These are phyloP conservation scores for Penicillium italicum DNA, from an alignment of 2,329 filamentous ascomycete genomes.

Conservation along the genomic window DNA sequence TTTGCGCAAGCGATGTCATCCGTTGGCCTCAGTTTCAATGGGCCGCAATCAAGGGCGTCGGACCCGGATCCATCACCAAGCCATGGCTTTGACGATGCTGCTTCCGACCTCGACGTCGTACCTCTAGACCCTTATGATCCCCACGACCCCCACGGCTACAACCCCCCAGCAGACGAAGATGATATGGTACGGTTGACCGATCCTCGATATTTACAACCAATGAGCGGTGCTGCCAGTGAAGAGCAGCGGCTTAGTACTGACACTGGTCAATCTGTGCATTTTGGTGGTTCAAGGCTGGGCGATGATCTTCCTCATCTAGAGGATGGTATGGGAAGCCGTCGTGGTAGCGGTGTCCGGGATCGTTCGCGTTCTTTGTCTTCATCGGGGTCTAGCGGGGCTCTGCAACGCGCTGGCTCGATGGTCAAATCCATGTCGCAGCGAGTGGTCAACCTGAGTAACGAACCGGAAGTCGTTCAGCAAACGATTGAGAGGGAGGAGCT, in stretches of 20 bases:
- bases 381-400: conserved; percentile 58
- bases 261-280: conserved; percentile 54
- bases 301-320: conserved; percentile 62
- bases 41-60: conserved; percentile 16
- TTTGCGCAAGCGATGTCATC: conserved; percentile 44
- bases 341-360: conserved; percentile 49
- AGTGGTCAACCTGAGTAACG: conserved; percentile 95
- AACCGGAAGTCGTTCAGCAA: conserved; percentile 76
- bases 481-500: conserved; percentile 57
- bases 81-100: conserved; percentile 26
- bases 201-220: conserved; percentile 53
- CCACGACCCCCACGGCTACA: conserved; percentile 53
- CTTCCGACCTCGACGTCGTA: conserved; percentile 30
- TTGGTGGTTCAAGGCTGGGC: conserved; percentile 53
- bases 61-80: conserved; percentile 12
- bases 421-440: conserved; percentile 89
- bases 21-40: conserved; percentile 42
- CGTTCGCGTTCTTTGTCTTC: conserved; percentile 57
- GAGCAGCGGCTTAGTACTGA: conserved; percentile 48
- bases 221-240: conserved; percentile 49
- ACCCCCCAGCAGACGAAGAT: conserved; percentile 51
- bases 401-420: conserved; percentile 69
- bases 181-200: conserved; percentile 60
- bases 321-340: conserved; percentile 51
- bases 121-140: conserved; percentile 29